Conservation (phyloP, 768 basidiomycete genomes). For the Pleurotus tuber-regium region DNA sequence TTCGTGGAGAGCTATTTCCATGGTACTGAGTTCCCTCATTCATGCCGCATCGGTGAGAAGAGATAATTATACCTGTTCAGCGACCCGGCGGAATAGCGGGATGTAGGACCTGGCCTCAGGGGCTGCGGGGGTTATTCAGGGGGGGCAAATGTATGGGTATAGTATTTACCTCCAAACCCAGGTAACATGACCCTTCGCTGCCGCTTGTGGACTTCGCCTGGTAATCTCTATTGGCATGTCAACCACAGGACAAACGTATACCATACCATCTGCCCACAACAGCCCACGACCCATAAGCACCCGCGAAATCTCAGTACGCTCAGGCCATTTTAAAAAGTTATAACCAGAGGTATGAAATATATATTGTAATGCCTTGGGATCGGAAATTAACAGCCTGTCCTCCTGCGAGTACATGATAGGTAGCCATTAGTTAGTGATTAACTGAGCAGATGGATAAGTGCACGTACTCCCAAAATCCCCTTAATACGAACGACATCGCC, state of each 20-base stretch:
- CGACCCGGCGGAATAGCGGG: slow-evolving; percentile 42
- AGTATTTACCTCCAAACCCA: slow-evolving; percentile 41
- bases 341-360: slow-evolving; percentile 56
- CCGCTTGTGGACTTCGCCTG: slow-evolving; percentile 47
- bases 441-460: background rate
- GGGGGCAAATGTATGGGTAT: background rate
- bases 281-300: slow-evolving; percentile 51
- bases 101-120: slow-evolving; percentile 51
- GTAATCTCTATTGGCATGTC: background rate
- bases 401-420: slow-evolving; percentile 30
- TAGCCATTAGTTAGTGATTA: background rate
- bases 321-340: slow-evolving; percentile 49
- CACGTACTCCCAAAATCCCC: slow-evolving; percentile 46
- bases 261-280: slow-evolving; percentile 51
- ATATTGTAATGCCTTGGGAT: slow-evolving; percentile 59
- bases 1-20: slow-evolving; percentile 50
- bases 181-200: slow-evolving; percentile 55
- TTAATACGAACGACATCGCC: slow-evolving; percentile 52
- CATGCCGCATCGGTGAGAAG: slow-evolving; percentile 13
- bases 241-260: background rate
- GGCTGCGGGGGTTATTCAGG: slow-evolving; percentile 6
- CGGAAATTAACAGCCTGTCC: slow-evolving; percentile 50
- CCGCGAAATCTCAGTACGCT: slow-evolving; percentile 46
- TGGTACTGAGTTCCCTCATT: no score
- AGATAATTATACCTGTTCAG: slow-evolving; percentile 36